Evolutionary conservation across 2,329 filamentous ascomycete genomes (phyloP), one percentile per base, ranked within the genome.

Genomic region (Erysiphe pulchra): DNA sequence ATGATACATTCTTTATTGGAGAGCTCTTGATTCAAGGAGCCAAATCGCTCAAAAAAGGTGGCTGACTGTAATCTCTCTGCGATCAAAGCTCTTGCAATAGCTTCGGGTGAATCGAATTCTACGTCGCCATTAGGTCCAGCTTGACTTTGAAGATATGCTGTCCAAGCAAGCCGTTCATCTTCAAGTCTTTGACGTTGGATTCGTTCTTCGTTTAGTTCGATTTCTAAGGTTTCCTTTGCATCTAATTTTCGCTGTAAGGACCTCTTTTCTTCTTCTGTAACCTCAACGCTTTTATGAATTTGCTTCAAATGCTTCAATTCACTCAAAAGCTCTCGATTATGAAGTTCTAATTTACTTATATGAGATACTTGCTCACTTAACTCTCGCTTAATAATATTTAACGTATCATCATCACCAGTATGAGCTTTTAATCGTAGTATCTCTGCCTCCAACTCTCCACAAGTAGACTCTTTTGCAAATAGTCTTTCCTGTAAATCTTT

Each of bases 231-330:
- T 47, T 82, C 75, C 60, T 87, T 78, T 34, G 79, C 67, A 49
- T 83, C 75, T 1, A 98, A 60, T 56, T 76, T 83, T 31, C 77
- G 75, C 59, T 90, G 79, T 18, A 98, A 63, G 0, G 75, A 73
- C 50, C 82, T 70, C 65, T 95, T 95, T 64, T 98, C 85, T 59
- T 98, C 90, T 58, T 98, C 85, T 0, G 95, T 80, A 2, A 98
- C 73, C 56, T 93, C 83, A 1, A 93, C 77, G n/a, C 81, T 83
- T 61, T 82, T 87, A 59, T 85, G 77, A 3, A 79, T 64, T 52
- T 85, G 80, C 13, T 85, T 77, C 34, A 92, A 69, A 52, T 85
- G 79, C 53, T 80, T 83, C 33, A 98, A 63, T 58, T 98, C 87
- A 0, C 69, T 62, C 13, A 74, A 66, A 56, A 93, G 82, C 44